Percentiles rank a stretch among this genome's conserved stretches.
Conservation (phyloP, 2,329 filamentous ascomycete species). For the Acrodontium crateriforme region DNA sequence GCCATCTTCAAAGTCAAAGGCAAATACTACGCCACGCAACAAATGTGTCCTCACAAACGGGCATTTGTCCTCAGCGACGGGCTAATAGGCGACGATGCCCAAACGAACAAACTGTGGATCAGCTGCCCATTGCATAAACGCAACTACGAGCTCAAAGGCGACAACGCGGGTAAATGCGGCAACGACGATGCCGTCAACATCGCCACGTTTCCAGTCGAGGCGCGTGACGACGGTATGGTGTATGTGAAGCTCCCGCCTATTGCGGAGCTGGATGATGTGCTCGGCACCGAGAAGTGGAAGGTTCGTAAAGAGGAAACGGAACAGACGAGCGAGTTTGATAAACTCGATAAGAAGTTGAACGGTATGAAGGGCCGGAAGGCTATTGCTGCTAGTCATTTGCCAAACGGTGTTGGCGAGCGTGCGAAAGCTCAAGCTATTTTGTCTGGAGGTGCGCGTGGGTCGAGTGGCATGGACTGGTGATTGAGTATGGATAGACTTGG, state of each 20-base stretch:
- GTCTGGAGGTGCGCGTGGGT: slow-evolving; percentile 31
- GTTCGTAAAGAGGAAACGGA: slow-evolving; percentile 56
- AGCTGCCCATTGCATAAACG: slow-evolving; percentile 82
- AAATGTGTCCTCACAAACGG: slow-evolving; percentile 90
- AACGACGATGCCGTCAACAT: slow-evolving; percentile 66
- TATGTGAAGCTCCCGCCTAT: slow-evolving; percentile 70
- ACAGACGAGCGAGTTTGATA: slow-evolving; percentile 33
- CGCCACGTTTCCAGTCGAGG: slow-evolving; percentile 67
- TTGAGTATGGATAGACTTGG: too few relatives aligned
- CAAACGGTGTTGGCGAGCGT: slow-evolving; percentile 29
- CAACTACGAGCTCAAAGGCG: slow-evolving; percentile 63
- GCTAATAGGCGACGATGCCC: slow-evolving; percentile 55
- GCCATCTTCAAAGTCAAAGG: slow-evolving; percentile 75
- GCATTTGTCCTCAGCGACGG: slow-evolving; percentile 83
- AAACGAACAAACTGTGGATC: slow-evolving; percentile 59
- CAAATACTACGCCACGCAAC: slow-evolving; percentile 71
- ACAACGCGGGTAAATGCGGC: slow-evolving; percentile 53
- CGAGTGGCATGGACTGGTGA: slow-evolving; percentile 33
- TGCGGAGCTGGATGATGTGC: slow-evolving; percentile 62
- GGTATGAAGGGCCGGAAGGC: slow-evolving; percentile 39
- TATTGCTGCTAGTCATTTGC: slow-evolving; percentile 30
- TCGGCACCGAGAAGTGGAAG: slow-evolving; percentile 68
- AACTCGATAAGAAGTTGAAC: slow-evolving; percentile 42
- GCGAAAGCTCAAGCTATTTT: slow-evolving; percentile 31
- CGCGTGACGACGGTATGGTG: slow-evolving; percentile 60